Evolutionary conservation across 352 stramenopile species (phyloP), one percentile per base, ranked within the genome.

Genomic region (Elongisporangium prolatum): DNA sequence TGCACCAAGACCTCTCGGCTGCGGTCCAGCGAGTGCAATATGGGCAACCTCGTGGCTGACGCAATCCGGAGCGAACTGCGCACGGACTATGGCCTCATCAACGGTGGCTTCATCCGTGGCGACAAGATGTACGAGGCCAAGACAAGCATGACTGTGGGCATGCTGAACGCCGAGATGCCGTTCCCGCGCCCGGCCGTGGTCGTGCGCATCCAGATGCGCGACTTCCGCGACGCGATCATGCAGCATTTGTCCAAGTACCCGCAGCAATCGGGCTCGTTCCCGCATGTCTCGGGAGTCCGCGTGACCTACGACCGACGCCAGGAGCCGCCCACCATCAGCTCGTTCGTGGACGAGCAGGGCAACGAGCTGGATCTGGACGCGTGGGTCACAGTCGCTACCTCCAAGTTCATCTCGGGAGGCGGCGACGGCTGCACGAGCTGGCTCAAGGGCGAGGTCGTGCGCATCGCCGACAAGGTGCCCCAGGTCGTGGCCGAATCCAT

Each of bases 81-180:
- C 14, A 73, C 80, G 8, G 77, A 89, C 58, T 71, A 91, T 47
- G 84, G 80, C 8, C 72, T 95, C 40, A 93, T 96, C 62, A 97
- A 97, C 53, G 88, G 88, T 50, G 88, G 88, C 4, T 97, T 95
- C 59, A 94, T 96, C 57, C 80, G 85, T 25, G 88, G 86, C 34
- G 82, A 97, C 53, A 83, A 78, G 54, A 69, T 80, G 17, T 95
- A 96, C 63, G 61, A 70, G n/a, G 72, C 86, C 2, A 78, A 78
- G 38, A 89, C 81, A 6, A 77, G 52, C 37, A 60, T 97, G 20
- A 92, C 81, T 5, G 65, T 91, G 6, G 80, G 81, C 0, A 86
- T 90, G 2, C 59, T 96, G 16, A 73, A 93, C 50, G 80, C 88
- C 54, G 88, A 97, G 56, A 88, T 96, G 76, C 88, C 88, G n/a